Evolutionary conservation across 2,329 filamentous ascomycete species (phyloP).

Genomic region (Curvularia lunata): DNA sequence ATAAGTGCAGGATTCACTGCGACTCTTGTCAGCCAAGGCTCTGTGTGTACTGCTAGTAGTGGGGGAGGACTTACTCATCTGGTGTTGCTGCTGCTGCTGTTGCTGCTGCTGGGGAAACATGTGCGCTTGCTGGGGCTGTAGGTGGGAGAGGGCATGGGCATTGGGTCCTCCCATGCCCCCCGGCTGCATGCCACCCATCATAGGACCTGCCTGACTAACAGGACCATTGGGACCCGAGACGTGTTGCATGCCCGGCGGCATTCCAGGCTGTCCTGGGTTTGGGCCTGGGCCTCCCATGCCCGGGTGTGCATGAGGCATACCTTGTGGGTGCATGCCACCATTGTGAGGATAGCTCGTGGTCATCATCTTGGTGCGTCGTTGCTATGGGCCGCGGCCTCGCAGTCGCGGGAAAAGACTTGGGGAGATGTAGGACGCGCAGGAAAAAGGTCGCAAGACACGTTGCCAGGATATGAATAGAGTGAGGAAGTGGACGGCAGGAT

Average conservation of each 20-base stretch:
- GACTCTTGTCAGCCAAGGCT: slow-evolving; percentile 16
- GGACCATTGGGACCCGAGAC: slow-evolving; percentile 73
- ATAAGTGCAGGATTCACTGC: slow-evolving; percentile 49
- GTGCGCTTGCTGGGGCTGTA: slow-evolving; percentile 68
- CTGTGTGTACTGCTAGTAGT: not conserved
- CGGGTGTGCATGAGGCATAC: slow-evolving; percentile 68
- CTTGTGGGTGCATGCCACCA: slow-evolving; percentile 75
- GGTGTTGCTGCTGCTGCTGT: slow-evolving; percentile 51
- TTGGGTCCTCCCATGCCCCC: slow-evolving; percentile 62
- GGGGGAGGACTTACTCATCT: slow-evolving; percentile 45
- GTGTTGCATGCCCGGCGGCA: slow-evolving; percentile 71
- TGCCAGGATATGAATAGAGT: slow-evolving; percentile 10
- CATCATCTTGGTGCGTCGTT: slow-evolving; percentile 66
- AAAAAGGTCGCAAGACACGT: slow-evolving; percentile 11
- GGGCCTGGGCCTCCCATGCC: slow-evolving; percentile 69
- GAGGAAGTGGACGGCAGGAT: slow-evolving; percentile 8
- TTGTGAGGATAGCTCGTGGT: slow-evolving; percentile 69
- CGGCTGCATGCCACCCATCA: slow-evolving; percentile 78
- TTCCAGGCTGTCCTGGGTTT: slow-evolving; percentile 70
- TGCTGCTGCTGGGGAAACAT: slow-evolving; percentile 60
- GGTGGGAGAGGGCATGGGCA: slow-evolving; percentile 73
- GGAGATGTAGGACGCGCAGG: slow-evolving; percentile 12
- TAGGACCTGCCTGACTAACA: slow-evolving; percentile 71
- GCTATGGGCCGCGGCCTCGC: slow-evolving; percentile 23
- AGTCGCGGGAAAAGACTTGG: slow-evolving; percentile 10